Conservation (phyloP, 2,329 filamentous ascomycete species). For the Calonectria henricotiae region DNA sequence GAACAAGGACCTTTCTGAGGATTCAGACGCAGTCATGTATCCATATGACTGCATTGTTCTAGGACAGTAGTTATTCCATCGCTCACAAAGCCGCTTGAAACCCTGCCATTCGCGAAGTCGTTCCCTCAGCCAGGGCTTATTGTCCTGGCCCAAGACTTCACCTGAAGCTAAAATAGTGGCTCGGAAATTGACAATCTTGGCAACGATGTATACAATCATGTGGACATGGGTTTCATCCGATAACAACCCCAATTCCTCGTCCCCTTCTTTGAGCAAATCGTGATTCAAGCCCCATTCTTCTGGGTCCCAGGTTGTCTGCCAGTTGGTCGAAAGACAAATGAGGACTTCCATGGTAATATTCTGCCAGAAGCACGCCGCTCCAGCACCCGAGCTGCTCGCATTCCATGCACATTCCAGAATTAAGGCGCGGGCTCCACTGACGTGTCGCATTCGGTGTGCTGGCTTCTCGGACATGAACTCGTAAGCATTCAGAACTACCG, state of each 20-base stretch:
- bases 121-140: constrained; percentile 74
- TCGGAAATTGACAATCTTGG: constrained; percentile 89
- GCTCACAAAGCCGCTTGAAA: constrained; percentile 86
- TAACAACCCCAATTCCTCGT: constrained; percentile 67
- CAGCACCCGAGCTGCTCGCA: constrained; percentile 83
- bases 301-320: constrained; percentile 89
- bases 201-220: constrained; percentile 89
- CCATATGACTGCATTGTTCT: constrained; percentile 90
- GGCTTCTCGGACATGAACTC: constrained; percentile 91
- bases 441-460: constrained; percentile 89
- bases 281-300: constrained; percentile 92
- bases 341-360: constrained; percentile 94
- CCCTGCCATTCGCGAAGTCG: constrained; percentile 84
- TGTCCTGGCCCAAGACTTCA: constrained; percentile 75
- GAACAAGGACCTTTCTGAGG: constrained; percentile 81
- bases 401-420: constrained; percentile 95
- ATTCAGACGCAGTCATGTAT: constrained; percentile 80
- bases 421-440: constrained; percentile 85
- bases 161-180: constrained; percentile 76
- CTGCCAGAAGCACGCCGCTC: constrained; percentile 93
- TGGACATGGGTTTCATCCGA: constrained; percentile 91
- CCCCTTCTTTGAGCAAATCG: constrained; percentile 66
- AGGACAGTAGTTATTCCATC: constrained; percentile 85
- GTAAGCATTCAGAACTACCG: constrained; percentile 91
- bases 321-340: constrained; percentile 89